Percentiles rank a stretch among this genome's conserved stretches.
These are phyloP conservation scores for Debaryomyces maramus DNA, from an alignment of 805 yeast species.

Conservation along the genomic window DNA sequence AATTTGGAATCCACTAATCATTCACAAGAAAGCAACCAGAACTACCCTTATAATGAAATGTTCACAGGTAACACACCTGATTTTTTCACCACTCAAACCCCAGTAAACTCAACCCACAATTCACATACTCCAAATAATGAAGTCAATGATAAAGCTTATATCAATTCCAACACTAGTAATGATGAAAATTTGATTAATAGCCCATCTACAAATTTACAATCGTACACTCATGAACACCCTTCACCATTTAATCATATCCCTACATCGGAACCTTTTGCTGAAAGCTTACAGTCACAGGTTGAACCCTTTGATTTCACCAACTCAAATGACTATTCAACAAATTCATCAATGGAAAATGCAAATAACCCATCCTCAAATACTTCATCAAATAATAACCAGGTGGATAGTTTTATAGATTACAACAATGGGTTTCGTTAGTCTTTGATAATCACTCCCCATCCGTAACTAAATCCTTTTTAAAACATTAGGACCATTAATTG, in stretches of 20 bases:
- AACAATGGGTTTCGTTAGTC: constrained; percentile 11
- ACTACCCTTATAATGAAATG: constrained; percentile 15
- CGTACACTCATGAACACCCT: constrained; percentile 14
- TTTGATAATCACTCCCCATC: too few species aligned
- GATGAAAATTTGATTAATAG: constrained; percentile 10
- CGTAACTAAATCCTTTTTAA: too few species aligned
- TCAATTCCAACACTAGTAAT: constrained; percentile 2
- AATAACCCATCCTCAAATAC: constrained; percentile 6
- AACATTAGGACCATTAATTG: too few species aligned
- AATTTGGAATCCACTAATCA: constrained; percentile 3
- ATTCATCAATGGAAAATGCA: constrained; percentile 9
- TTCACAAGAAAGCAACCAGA: constrained; percentile 8
- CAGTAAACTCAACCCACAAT: constrained; percentile 6
- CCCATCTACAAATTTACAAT: constrained; percentile 13
- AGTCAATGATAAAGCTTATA: neutral
- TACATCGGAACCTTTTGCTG: neutral
- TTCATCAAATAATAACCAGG: constrained; percentile 11
- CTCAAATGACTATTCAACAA: constrained; percentile 7
- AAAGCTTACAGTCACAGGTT: constrained; percentile 5
- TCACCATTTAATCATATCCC: constrained; percentile 8
- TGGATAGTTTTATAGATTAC: constrained; percentile 26
- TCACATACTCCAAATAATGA: neutral
- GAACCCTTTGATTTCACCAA: constrained; percentile 11
- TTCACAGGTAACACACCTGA: constrained; percentile 24
- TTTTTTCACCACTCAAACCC: constrained; percentile 19